Conservation (phyloP, 345 rosid species). For the Ceriops tagal region DNA sequence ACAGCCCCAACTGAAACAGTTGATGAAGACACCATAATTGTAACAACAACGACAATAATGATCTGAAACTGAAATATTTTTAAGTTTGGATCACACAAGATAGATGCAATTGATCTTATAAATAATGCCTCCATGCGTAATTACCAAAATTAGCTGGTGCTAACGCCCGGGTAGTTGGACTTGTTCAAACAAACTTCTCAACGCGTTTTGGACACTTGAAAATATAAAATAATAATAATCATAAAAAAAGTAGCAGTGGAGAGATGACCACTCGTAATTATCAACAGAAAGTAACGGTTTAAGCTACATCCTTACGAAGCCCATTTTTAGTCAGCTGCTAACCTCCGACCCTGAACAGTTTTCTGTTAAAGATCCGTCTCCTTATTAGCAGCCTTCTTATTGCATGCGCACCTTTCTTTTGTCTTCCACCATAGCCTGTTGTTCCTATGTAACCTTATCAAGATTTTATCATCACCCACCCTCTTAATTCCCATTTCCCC, state of each 20-base stretch:
- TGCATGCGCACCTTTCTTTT: not conserved
- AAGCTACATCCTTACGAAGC: too few relatives aligned
- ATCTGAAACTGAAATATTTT: too few relatives aligned
- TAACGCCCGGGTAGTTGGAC: not conserved
- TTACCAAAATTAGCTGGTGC: not conserved
- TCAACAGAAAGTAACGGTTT: too few relatives aligned
- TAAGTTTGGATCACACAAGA: too few relatives aligned
- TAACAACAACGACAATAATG: too few relatives aligned
- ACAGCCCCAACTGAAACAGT: too few relatives aligned
- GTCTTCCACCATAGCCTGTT: not conserved
- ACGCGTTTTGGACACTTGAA: not conserved
- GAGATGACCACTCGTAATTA: too few relatives aligned
- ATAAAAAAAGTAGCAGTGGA: too few relatives aligned
- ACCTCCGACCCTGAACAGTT: not conserved
- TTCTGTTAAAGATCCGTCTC: not conserved
- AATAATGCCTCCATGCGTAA: not conserved
- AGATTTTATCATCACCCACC: not conserved
- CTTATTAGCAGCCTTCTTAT: not conserved
- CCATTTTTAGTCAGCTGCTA: not conserved
- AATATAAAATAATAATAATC: too few relatives aligned
- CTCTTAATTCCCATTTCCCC: not conserved
- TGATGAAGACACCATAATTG: too few relatives aligned
- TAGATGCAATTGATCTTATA: not conserved
- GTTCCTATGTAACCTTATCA: not conserved
- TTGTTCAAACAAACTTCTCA: not conserved